Evolutionary conservation across 805 yeast species (phyloP).

Genomic region (Saturnispora hagleri): DNA sequence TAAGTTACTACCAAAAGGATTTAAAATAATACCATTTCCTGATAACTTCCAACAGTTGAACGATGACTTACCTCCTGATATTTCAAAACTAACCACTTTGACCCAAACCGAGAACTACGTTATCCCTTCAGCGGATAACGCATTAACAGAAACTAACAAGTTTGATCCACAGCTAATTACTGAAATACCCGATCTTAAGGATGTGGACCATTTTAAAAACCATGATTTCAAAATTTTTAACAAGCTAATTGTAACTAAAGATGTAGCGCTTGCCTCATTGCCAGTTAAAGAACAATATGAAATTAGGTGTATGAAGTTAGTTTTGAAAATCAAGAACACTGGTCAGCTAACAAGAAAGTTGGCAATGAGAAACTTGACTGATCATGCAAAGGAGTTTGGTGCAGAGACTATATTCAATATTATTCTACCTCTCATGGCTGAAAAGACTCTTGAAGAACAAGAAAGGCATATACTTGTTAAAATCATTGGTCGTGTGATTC

Average conservation of each 20-base stretch:
- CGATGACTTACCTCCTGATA: constrained; percentile 31
- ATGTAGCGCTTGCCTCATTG: constrained; percentile 27
- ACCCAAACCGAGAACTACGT: constrained; percentile 31
- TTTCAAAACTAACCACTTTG: constrained; percentile 13
- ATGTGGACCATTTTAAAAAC: constrained; percentile 58
- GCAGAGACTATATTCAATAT: constrained; percentile 59
- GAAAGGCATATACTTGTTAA: constrained; percentile 80
- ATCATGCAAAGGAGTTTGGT: constrained; percentile 55
- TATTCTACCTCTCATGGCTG: constrained; percentile 69
- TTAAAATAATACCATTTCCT: constrained; percentile 36
- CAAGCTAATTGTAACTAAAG: constrained; percentile 33
- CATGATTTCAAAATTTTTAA: constrained; percentile 69
- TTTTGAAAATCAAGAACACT: constrained; percentile 74
- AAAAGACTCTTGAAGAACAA: constrained; percentile 62
- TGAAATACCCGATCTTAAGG: constrained; percentile 56
- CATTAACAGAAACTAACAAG: constrained; percentile 20
- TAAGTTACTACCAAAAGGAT: constrained; percentile 45
- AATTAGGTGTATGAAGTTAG: constrained; percentile 48
- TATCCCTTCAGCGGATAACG: constrained; percentile 42
- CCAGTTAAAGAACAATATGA: constrained; percentile 49
- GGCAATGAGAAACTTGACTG: constrained; percentile 59
- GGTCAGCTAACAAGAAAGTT: constrained; percentile 55
- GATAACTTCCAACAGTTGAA: constrained; percentile 31
- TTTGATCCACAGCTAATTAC: constrained; percentile 33
- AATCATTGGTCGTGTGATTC: constrained; percentile 58